Evolutionary conservation across 78 protist species (phyloP), one percentile per base, ranked within the genome.

Genomic region (Dictyostelium citrinum): DNA sequence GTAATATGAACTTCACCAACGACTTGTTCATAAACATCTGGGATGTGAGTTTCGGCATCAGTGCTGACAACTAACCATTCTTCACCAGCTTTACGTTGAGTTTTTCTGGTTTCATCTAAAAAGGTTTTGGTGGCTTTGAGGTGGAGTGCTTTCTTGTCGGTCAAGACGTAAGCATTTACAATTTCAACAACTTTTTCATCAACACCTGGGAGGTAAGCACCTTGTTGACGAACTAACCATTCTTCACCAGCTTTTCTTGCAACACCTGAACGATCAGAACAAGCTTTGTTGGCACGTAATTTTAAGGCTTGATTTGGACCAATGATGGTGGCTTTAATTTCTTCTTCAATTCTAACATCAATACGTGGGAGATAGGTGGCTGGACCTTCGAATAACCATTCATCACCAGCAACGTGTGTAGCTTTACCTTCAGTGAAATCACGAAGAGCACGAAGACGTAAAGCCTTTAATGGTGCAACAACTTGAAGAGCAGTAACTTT

Each of bases 311-410:
- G 90, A 79, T 96, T 90, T 81, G 98, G 93, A 43, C 35, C 55
- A 55, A 97, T 61, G 35, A 97, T 77, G 79, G 39, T 29, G 24
- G 98, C 97, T 45, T 76, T 45, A 35, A 95, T 67, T 29, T 83
- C 92, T 81, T 86, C 91, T 24, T 86, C 97, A 9, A 96, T 70
- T 24, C 80, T 64, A 27, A 90, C 97, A 51, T 96, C 96, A 49
- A 95, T 93, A 27, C 70, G 27, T 85, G 91, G 91, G 17, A 37
- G 27, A 51, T 76, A 85, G 67, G 91, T 51, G 88, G 98, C 95
- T 64, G 98, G 98, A 39, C 98, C 98, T 75, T 72, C 96, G 4
- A 85, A 95, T 22, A 96, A 83, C 98, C 98, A 98, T 93, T 98
- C 98, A 75, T 97, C 98, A 76, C 99, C 98, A 49, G 98, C 98